Evolutionary conservation across 176 grass and related monocot genomes (phyloP).

Genomic region (Poa annua): DNA sequence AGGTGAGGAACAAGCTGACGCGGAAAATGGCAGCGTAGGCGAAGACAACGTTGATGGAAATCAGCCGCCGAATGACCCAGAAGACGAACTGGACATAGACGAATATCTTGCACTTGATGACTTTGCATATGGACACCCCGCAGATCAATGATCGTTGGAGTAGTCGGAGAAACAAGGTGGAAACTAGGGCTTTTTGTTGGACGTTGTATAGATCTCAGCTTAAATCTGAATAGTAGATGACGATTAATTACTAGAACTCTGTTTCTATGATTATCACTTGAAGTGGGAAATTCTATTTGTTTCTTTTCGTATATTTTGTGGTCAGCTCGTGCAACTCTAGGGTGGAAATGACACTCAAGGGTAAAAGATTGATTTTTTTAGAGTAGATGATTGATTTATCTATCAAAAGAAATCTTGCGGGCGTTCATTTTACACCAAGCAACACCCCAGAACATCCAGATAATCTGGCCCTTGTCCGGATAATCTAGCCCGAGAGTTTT

Average conservation of each 20-base stretch:
- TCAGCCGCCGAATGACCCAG: neutral
- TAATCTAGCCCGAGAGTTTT: no score
- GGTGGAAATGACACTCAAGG: no score
- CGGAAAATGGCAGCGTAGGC: neutral
- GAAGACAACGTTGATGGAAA: neutral
- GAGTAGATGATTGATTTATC: no score
- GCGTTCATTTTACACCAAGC: no score
- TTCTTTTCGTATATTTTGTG: neutral
- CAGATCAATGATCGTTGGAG: neutral
- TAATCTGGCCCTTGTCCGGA: no score
- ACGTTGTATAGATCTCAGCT: neutral
- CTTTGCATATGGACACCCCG: neutral
- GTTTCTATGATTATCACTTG: neutral
- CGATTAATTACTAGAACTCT: no score
- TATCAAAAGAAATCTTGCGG: no score
- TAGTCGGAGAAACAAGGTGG: neutral
- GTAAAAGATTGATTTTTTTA: no score
- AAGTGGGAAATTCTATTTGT: neutral
- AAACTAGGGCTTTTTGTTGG: neutral
- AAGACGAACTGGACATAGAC: neutral
- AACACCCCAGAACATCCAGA: no score
- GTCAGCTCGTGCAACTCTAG: neutral
- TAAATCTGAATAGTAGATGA: neutral
- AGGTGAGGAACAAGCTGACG: neutral
- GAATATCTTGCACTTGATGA: slow-evolving; percentile 6